Evolutionary conservation across 148 eudicot species (phyloP).

Genomic region (Vaccinium vitisidaea): DNA sequence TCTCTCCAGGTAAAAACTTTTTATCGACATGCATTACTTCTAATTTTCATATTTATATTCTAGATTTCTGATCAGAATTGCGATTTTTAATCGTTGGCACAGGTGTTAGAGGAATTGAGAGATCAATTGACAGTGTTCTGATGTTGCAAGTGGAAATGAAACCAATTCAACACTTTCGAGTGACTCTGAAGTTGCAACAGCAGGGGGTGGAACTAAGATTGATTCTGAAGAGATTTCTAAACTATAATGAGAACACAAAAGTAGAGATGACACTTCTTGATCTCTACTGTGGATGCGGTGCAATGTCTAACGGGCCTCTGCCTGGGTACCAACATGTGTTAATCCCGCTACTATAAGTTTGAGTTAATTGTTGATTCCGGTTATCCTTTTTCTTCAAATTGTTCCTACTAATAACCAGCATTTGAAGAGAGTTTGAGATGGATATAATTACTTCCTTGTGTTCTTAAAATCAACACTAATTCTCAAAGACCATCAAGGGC

Average conservation of each 20-base stretch:
- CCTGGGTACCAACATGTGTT: slow-evolving; percentile 18
- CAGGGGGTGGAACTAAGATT: neutral
- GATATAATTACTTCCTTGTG: neutral
- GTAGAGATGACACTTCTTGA: slow-evolving; percentile 10
- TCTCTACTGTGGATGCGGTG: slow-evolving; percentile 18
- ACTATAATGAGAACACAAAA: neutral
- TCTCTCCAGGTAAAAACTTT: too few species aligned
- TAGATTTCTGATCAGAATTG: too few species aligned
- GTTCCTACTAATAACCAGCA: neutral
- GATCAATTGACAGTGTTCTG: too few species aligned
- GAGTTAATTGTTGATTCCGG: neutral
- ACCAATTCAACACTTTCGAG: slow-evolving; percentile 63
- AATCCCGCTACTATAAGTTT: slow-evolving; percentile 68
- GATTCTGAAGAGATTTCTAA: slow-evolving; percentile 7
- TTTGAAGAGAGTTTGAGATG: neutral
- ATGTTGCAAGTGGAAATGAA: slow-evolving; percentile 33
- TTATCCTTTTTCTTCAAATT: neutral
- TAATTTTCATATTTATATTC: too few species aligned
- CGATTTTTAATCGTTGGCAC: too few species aligned
- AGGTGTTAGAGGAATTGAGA: too few species aligned
- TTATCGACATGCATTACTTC: too few species aligned
- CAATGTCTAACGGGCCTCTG: slow-evolving; percentile 18
- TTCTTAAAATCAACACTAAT: neutral
- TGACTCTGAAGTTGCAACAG: slow-evolving; percentile 35
- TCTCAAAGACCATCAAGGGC: neutral